These are phyloP conservation scores for Claviceps digitariae DNA, from an alignment of 2,329 filamentous ascomycete genomes.

Conservation along the genomic window DNA sequence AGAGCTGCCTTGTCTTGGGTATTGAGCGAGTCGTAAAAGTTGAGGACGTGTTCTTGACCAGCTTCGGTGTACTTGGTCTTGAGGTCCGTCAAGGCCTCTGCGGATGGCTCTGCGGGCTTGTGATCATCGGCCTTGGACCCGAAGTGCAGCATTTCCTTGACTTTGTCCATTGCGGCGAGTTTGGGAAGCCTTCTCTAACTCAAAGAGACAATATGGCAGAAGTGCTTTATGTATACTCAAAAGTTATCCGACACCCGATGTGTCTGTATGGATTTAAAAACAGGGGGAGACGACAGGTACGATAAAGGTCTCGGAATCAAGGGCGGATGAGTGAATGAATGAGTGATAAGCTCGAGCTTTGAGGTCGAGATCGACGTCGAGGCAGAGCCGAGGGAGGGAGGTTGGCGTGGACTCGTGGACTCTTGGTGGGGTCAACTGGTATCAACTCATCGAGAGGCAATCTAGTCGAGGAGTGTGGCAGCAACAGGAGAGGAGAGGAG, in stretches of 20 bases:
- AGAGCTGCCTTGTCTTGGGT: slow-evolving; percentile 61
- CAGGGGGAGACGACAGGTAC: neutral
- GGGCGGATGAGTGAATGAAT: no score
- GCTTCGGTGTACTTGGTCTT: slow-evolving; percentile 62
- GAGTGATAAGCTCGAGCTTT: neutral
- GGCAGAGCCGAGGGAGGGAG: neutral
- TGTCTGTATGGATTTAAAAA: neutral
- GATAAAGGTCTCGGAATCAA: neutral
- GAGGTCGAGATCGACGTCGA: neutral
- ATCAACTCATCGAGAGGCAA: neutral
- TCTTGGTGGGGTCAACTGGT: neutral
- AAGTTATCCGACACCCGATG: neutral
- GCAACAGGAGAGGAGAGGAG: no score
- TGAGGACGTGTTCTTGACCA: slow-evolving; percentile 67
- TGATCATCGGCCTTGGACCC: slow-evolving; percentile 17
- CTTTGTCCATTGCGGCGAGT: slow-evolving; percentile 25
- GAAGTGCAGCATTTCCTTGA: slow-evolving; percentile 29
- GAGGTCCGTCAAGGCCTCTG: slow-evolving; percentile 54
- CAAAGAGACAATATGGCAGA: neutral
- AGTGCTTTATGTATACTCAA: neutral
- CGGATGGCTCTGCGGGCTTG: slow-evolving; percentile 39
- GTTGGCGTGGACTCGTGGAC: neutral
- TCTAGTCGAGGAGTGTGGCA: neutral
- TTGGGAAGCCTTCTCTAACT: neutral
- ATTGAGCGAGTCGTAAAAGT: slow-evolving; percentile 69